phyloP scores from a whole-genome alignment of 202 grass and related monocot species.

The Zoysia matrella region DNA sequence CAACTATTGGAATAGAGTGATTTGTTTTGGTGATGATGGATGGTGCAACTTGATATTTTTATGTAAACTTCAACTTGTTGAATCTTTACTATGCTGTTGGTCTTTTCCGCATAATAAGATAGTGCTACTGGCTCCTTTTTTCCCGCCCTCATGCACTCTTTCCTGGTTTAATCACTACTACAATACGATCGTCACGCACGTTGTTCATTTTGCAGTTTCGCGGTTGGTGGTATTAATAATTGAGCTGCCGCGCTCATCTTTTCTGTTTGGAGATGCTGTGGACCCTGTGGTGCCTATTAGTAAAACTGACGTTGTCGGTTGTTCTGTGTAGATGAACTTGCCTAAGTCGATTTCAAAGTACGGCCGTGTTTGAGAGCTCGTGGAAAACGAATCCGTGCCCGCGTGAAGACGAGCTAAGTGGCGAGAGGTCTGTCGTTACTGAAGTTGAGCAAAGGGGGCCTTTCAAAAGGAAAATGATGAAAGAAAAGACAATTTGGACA shows the following conservation, averaged over 20 bases:
- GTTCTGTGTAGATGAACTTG: neutral
- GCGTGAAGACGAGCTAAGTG: neutral
- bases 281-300: too few relatives aligned
- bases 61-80: neutral
- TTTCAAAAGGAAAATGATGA: neutral
- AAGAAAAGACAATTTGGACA: neutral
- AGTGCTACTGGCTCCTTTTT: neutral
- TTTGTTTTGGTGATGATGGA: conserved; percentile 6
- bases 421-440: neutral
- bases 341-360: neutral
- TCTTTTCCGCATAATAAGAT: neutral
- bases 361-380: neutral
- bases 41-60: conserved; percentile 12
- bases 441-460: neutral
- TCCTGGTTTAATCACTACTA: neutral
- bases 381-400: conserved; percentile 16
- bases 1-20: conserved; percentile 21
- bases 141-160: neutral
- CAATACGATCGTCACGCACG: neutral
- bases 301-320: neutral
- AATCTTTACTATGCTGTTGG: neutral
- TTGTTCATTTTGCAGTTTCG: neutral
- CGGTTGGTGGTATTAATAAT: neutral
- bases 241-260: neutral
- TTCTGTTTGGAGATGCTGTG: neutral